These are phyloP conservation scores for Nymphaea thermarum DNA, from an alignment of 164 flowering plant genomes.

Conservation along the genomic window DNA sequence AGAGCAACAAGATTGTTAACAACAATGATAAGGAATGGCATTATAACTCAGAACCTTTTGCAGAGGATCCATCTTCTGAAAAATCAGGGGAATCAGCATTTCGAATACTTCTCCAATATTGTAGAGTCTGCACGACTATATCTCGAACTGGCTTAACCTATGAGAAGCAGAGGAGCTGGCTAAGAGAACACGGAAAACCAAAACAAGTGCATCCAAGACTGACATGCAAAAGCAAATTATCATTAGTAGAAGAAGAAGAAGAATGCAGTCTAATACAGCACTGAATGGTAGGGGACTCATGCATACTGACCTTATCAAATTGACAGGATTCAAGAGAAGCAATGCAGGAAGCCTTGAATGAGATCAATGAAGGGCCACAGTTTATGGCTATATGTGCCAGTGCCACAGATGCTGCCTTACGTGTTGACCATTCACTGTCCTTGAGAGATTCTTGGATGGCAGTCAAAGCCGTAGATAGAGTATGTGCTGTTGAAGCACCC, in stretches of 20 bases:
- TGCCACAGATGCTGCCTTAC: slow-evolving; percentile 82
- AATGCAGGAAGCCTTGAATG: slow-evolving; percentile 52
- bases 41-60: slow-evolving; percentile 36
- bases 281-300: not conserved
- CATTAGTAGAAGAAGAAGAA: too few species aligned
- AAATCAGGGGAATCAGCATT: slow-evolving; percentile 47
- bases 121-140: slow-evolving; percentile 51
- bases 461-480: slow-evolving; percentile 43
- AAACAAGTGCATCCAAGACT: slow-evolving; percentile 5
- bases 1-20: too few species aligned
- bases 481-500: slow-evolving; percentile 51
- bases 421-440: slow-evolving; percentile 78
- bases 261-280: too few species aligned
- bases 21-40: too few species aligned
- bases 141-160: slow-evolving; percentile 98
- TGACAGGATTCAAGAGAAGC: slow-evolving; percentile 75
- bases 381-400: slow-evolving; percentile 51
- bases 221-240: not conserved
- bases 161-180: slow-evolving; percentile 1
- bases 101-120: slow-evolving; percentile 52
- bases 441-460: slow-evolving; percentile 79
- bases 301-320: slow-evolving; percentile 65
- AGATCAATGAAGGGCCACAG: slow-evolving; percentile 30
- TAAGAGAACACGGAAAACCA: not conserved
- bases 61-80: slow-evolving; percentile 73